Base-by-base conservation (phyloP, 768 basidiomycete genomes). In the Lactarius deliciosus region DNA sequence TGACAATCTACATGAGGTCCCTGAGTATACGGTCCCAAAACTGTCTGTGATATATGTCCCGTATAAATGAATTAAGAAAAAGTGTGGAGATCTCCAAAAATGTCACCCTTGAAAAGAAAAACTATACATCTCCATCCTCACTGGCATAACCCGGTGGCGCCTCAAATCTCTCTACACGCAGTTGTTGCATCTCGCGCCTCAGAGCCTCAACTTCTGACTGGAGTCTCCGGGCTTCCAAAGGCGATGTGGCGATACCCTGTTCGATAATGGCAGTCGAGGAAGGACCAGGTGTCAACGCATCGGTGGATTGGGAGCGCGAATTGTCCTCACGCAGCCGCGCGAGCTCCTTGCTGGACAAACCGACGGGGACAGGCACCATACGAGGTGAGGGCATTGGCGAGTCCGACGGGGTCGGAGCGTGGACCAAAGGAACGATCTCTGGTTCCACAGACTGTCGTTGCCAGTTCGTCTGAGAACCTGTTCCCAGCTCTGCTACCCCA, bases 201-300 rank as follows among this genome's bases (percentile, higher is more conserved):
- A 75, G 57, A 55, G 72, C 70, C 64, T 74, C 74, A 20, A 76
- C 74, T 68, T 76, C 76, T 22, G 59, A 60, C 20, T 55, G 54
- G 11, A 61, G 56, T 57, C 63, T 47, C 43, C 55, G 57, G 16
- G 67, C 30, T 0, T 60, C 53, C 1, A 34, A 22, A 18, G 20
- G 6, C n/a, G 66, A 50, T 18, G 34, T 20, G 7, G 2, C 11
- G 28, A 2, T 53, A 13, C 40, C 22, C n/a, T 20, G 32, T 10
- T 22, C 57, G 25, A 25, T 18, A 13, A 18, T 28, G 11, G 8
- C 8, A 30, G 5, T 9, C 13, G 20, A 53, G n/a, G 38, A n/a
- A 6, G 43, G 10, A 6, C 11, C 41, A 6, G 38, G 34, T 2
- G 10, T 38, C n/a, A 30, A 57, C 22, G 28, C 60, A 16, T 56